Evolutionary conservation across 164 flowering plant genomes (phyloP).

Genomic region (Akebia trifoliata): DNA sequence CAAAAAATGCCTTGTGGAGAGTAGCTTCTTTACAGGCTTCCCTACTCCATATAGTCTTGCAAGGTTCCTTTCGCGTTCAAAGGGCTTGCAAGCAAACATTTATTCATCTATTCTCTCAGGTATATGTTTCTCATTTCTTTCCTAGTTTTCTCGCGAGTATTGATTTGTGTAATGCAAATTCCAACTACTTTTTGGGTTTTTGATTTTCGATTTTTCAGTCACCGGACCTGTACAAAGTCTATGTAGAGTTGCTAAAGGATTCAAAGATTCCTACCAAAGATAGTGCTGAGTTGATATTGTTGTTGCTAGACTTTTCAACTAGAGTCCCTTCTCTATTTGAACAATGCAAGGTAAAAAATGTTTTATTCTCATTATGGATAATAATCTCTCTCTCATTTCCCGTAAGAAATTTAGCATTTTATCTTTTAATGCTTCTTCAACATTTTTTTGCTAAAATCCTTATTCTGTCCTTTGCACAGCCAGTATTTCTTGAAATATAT

Average conservation of each 20-base stretch:
- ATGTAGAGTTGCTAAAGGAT: constrained; percentile 60
- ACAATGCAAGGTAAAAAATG: constrained; percentile 54
- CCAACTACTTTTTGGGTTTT: constrained; percentile 2
- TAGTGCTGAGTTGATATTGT: constrained; percentile 47
- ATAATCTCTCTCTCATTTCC: neutral
- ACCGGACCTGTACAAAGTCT: constrained; percentile 51
- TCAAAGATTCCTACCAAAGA: constrained; percentile 66
- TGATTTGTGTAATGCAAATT: neutral
- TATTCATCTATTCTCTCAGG: constrained; percentile 69
- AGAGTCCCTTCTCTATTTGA: constrained; percentile 35
- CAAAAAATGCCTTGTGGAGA: constrained; percentile 82
- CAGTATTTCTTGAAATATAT: constrained; percentile 75
- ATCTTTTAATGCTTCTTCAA: neutral
- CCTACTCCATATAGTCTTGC: constrained; percentile 53
- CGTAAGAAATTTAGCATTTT: neutral
- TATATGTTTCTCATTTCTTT: constrained; percentile 15
- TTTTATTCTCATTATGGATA: neutral
- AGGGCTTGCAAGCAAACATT: constrained; percentile 64
- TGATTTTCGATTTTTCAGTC: constrained; percentile 38
- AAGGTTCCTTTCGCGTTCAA: constrained; percentile 52
- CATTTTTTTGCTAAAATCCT: neutral
- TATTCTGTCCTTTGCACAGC: constrained; percentile 46
- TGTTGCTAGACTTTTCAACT: constrained; percentile 61
- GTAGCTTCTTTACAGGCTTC: constrained; percentile 65
- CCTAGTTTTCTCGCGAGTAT: constrained; percentile 1